Conservation (phyloP, 345 rosid genomes). For the Populus pruinosa region DNA sequence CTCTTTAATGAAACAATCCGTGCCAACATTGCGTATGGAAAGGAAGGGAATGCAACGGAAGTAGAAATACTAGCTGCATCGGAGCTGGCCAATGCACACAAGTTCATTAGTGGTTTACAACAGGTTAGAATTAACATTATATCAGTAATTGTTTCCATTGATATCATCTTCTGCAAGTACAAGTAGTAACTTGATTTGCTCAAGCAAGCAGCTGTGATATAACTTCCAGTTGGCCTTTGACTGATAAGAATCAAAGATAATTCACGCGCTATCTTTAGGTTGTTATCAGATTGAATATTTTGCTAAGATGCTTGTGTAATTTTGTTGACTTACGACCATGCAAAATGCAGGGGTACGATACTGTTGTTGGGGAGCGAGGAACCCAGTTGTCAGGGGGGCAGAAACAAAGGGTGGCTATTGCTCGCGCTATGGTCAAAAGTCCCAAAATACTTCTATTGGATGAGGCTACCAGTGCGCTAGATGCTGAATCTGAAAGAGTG, state of each 20-base stretch:
- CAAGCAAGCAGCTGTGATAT: neutral
- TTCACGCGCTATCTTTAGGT: neutral
- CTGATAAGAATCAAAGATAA: neutral
- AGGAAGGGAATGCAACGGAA: slow-evolving; percentile 66
- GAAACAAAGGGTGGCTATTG: slow-evolving; percentile 84
- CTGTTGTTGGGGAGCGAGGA: slow-evolving; percentile 72
- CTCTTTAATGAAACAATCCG: slow-evolving; percentile 76
- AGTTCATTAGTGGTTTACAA: slow-evolving; percentile 69
- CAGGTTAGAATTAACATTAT: slow-evolving; percentile 44
- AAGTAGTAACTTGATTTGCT: neutral
- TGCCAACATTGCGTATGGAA: slow-evolving; percentile 79
- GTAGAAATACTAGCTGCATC: slow-evolving; percentile 66
- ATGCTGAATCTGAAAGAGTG: slow-evolving; percentile 71
- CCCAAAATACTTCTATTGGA: slow-evolving; percentile 68
- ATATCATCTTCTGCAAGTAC: neutral
- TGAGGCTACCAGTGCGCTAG: slow-evolving; percentile 77
- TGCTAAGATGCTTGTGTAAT: neutral
- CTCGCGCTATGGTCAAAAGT: slow-evolving; percentile 66
- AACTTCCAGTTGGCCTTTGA: neutral
- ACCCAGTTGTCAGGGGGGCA: slow-evolving; percentile 77
- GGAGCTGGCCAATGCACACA: slow-evolving; percentile 76
- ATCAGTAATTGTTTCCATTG: neutral
- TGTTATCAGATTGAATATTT: neutral
- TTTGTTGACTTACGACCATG: neutral
- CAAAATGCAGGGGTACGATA: slow-evolving; percentile 58